Evolutionary conservation across 2,329 filamentous ascomycete genomes (phyloP).

Genomic region (Alternaria tenuissima): DNA sequence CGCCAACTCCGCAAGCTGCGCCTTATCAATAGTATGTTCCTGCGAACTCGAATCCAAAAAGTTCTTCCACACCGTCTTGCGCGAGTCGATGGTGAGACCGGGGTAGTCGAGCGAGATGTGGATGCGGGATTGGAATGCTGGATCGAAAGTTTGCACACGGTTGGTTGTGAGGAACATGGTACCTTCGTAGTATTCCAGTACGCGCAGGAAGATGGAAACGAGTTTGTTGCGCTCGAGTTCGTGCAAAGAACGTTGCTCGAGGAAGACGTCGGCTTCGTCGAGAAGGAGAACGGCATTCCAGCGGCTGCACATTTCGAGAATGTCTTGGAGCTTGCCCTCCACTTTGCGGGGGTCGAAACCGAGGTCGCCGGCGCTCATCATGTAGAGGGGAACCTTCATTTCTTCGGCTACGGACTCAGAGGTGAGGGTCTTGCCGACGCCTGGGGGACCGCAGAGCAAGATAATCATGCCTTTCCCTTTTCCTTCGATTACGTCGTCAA

Average conservation of each 20-base stretch:
- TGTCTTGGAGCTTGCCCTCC: slow-evolving; percentile 79
- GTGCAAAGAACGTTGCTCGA: slow-evolving; percentile 58
- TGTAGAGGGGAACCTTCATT: slow-evolving; percentile 61
- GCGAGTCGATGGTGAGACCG: slow-evolving; percentile 36
- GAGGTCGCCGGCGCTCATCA: slow-evolving; percentile 80
- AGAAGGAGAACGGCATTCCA: slow-evolving; percentile 69
- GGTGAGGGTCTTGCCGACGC: slow-evolving; percentile 39
- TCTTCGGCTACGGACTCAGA: slow-evolving; percentile 32
- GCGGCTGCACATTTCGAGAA: slow-evolving; percentile 79
- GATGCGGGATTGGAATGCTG: slow-evolving; percentile 44
- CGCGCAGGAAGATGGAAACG: slow-evolving; percentile 50
- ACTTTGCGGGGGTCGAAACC: slow-evolving; percentile 62
- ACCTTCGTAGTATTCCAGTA: slow-evolving; percentile 46
- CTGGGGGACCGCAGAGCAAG: slow-evolving; percentile 37
- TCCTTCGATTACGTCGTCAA: slow-evolving; percentile 59
- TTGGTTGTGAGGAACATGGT: slow-evolving; percentile 49
- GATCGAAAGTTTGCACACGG: slow-evolving; percentile 43
- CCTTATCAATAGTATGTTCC: slow-evolving; percentile 18
- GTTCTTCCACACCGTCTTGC: slow-evolving; percentile 48
- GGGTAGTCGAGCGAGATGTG: slow-evolving; percentile 44
- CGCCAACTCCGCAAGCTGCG: slow-evolving; percentile 44
- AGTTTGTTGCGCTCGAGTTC: slow-evolving; percentile 49
- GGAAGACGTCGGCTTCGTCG: slow-evolving; percentile 71
- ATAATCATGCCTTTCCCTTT: slow-evolving; percentile 43
- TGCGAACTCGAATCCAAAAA: slow-evolving; percentile 46